phyloP scores from a whole-genome alignment of 1,284 basidiomycete genomes.

The Singerocomus inundabilis region DNA sequence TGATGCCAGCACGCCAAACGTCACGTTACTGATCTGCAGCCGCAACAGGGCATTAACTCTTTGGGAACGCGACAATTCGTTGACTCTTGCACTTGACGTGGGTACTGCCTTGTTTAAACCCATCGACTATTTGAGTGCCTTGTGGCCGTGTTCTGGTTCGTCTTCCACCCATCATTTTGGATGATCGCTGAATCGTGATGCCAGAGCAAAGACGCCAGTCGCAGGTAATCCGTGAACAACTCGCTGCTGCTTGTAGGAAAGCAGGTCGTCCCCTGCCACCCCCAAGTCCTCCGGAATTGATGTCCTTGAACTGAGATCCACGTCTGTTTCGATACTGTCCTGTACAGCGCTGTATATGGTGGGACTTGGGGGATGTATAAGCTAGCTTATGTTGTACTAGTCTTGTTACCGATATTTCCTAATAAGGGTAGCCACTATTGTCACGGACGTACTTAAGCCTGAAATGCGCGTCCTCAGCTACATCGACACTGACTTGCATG shows the following conservation, averaged over 20 bases:
- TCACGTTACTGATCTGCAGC: slow-evolving; percentile 9
- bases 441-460: slow-evolving; percentile 22
- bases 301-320: slow-evolving; percentile 3
- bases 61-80: slow-evolving; percentile 59
- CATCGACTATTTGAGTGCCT: slow-evolving; percentile 59
- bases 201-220: slow-evolving; percentile 56
- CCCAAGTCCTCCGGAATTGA: slow-evolving; percentile 6
- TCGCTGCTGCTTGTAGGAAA: slow-evolving; percentile 47
- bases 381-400: background rate
- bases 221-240: slow-evolving; percentile 44
- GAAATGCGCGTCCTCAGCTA: slow-evolving; percentile 18
- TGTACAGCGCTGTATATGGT: background rate
- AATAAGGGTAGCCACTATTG: slow-evolving; percentile 19
- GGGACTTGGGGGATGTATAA: too few relatives aligned
- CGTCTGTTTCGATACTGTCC: background rate
- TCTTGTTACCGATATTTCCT: slow-evolving; percentile 17
- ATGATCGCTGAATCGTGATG: background rate
- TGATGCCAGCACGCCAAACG: background rate
- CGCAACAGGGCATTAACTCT: slow-evolving; percentile 52
- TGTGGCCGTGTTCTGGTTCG: slow-evolving; percentile 70
- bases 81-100: slow-evolving; percentile 64
- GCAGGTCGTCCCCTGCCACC: slow-evolving; percentile 43
- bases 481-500: slow-evolving; percentile 20
- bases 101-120: slow-evolving; percentile 59
- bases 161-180: background rate